Evolutionary conservation across 176 grass and related monocot species (phyloP).

Genomic region (Hordeum vulgare): MorexV3_pseudomolecules_assembly NC_058519.1:558215981-558216480

Average conservation of each 20-base stretch:
- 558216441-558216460: constrained; percentile 35
- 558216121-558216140: constrained; percentile 50
- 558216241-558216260: constrained; percentile 73
- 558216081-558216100: constrained; percentile 36
- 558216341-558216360: constrained; percentile 37
- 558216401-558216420: constrained; percentile 58
- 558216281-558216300: constrained; percentile 51
- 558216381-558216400: constrained; percentile 51
- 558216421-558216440: constrained; percentile 68
- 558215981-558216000: constrained; percentile 67
- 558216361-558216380: constrained; percentile 68
- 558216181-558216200: constrained; percentile 50
- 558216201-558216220: constrained; percentile 13
- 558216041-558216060: constrained; percentile 66
- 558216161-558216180: constrained; percentile 40
- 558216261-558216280: constrained; percentile 35
- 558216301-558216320: constrained; percentile 44
- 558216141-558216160: constrained; percentile 23
- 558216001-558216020: constrained; percentile 53
- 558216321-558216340: constrained; percentile 15
- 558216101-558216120: constrained; percentile 68
- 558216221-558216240: constrained; percentile 37
- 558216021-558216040: constrained; percentile 36
- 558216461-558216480: constrained; percentile 53
- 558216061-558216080: constrained; percentile 49